Evolutionary conservation across 2,329 filamentous ascomycete genomes (phyloP), one percentile per base, ranked within the genome.

Genomic region (Talaromyces sp.): DNA sequence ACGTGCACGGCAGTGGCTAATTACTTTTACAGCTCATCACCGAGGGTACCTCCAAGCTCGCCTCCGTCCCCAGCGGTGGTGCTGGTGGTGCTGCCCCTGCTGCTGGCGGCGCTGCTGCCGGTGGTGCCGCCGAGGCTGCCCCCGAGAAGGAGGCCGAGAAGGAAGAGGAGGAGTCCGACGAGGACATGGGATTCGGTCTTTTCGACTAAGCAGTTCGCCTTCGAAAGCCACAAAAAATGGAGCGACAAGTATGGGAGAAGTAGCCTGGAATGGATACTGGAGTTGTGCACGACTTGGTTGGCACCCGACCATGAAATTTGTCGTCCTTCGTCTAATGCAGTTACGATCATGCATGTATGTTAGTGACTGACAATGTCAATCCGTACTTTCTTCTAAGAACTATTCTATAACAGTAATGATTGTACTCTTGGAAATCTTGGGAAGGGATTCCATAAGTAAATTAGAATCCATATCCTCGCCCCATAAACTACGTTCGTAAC

Each of bases 31-130:
- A 97, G 94, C 83, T 99, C 81, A 97, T 99, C 79, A 73, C 90
- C 73, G 86, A 92, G 81, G 94, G 94, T 77, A 87, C 90, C 68
- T 75, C 83, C 80, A 99, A 99, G 88, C 91, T 99, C 74, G 94
- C 94, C 72, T 97, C 93, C 81, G 93, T 99, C 76, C 92, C 94
- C 80, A 91, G 90, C 74, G 94, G 92, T 74, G 92, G 92, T 80
- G 85, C 81, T 73, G 83, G 82, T 72, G 84, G 77, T 69, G 73
- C 76, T 68, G 80, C 83, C 77, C 86, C 81, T 75, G 88, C 81
- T 75, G 90, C 82, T 74, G 88, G 81, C 72, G 88, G 82, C 70
- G 88, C 81, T 69, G 89, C 81, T 70, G 89, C 80, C 70, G 87
- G 80, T 70, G 87, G 79, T 67, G 86, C 81, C 69, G 84, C 83